These are phyloP conservation scores for Aspergillus funiculosus DNA, from an alignment of 495 filamentous ascomycete genomes.

Conservation along the genomic window DNA sequence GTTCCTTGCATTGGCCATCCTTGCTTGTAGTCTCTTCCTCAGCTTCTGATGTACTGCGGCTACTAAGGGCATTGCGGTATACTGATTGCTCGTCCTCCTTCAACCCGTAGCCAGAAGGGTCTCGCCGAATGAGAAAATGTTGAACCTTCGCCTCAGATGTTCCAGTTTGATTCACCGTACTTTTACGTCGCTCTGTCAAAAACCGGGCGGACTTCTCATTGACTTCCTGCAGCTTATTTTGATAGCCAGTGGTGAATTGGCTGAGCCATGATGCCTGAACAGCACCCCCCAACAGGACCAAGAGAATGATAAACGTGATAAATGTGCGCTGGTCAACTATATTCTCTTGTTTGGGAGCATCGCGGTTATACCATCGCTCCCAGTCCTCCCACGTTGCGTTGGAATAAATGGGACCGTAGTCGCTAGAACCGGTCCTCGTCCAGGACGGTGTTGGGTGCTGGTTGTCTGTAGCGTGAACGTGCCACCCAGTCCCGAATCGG, in stretches of 20 bases:
- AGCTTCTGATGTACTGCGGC: conserved; percentile 10
- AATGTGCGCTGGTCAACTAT: conserved; percentile 71
- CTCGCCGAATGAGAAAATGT: conserved; percentile 64
- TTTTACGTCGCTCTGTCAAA: conserved; percentile 50
- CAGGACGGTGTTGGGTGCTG: conserved; percentile 11
- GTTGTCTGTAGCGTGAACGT: conserved; percentile 23
- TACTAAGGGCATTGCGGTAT: conserved; percentile 33
- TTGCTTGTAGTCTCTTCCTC: neutral
- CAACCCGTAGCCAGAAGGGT: conserved; percentile 46
- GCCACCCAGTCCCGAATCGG: conserved; percentile 74
- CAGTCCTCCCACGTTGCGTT: conserved; percentile 99
- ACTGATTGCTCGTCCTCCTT: conserved; percentile 38
- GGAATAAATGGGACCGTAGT: conserved; percentile 49
- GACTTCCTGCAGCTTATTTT: conserved; percentile 57
- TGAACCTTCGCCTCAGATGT: conserved; percentile 59
- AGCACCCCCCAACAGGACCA: conserved; percentile 60
- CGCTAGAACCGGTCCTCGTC: conserved; percentile 19
- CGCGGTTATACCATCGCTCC: conserved; percentile 74
- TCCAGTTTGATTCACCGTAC: conserved; percentile 39
- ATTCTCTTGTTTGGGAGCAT: conserved; percentile 54
- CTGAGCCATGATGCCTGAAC: conserved; percentile 62
- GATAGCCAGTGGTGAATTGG: conserved; percentile 47
- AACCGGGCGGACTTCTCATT: conserved; percentile 59
- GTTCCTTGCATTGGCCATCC: no score
- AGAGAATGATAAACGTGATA: conserved; percentile 55